Evolutionary conservation across 345 rosid species (phyloP).

Genomic region (Salix exigua): DNA sequence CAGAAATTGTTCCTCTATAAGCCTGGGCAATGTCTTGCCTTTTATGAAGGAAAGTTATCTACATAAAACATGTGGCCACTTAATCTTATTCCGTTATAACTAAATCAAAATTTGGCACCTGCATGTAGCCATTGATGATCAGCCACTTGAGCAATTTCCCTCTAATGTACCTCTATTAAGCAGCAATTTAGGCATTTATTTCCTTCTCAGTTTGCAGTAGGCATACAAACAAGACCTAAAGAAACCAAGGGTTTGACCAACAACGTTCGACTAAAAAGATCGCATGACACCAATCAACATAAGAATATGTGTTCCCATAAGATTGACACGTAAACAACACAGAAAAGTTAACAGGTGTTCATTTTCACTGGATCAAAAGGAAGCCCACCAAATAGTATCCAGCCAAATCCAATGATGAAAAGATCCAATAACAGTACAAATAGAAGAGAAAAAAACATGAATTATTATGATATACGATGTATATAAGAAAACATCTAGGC

Average conservation of each 20-base stretch:
- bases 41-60: not conserved
- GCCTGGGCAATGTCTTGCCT: not conserved
- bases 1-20: not conserved
- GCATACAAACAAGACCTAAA: slow-evolving; percentile 55
- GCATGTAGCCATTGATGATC: not conserved
- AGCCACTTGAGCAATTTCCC: slow-evolving; percentile 10
- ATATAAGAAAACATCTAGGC: not conserved
- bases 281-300: not conserved
- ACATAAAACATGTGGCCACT: not conserved
- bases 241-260: slow-evolving; percentile 54
- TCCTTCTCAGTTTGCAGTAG: slow-evolving; percentile 45
- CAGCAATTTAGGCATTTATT: slow-evolving; percentile 13
- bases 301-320: not conserved
- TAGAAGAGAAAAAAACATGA: not conserved
- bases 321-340: not conserved
- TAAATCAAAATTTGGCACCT: slow-evolving; percentile 16
- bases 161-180: slow-evolving; percentile 4
- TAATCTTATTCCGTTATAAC: not conserved
- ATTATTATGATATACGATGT: not conserved
- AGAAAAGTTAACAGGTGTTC: not conserved
- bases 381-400: slow-evolving; percentile 28
- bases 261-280: slow-evolving; percentile 44
- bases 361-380: slow-evolving; percentile 23
- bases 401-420: slow-evolving; percentile 26
- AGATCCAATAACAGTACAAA: slow-evolving; percentile 10